phyloP scores from a whole-genome alignment of 352 stramenopile genomes.

The Thraustochytrium sp. region DNA sequence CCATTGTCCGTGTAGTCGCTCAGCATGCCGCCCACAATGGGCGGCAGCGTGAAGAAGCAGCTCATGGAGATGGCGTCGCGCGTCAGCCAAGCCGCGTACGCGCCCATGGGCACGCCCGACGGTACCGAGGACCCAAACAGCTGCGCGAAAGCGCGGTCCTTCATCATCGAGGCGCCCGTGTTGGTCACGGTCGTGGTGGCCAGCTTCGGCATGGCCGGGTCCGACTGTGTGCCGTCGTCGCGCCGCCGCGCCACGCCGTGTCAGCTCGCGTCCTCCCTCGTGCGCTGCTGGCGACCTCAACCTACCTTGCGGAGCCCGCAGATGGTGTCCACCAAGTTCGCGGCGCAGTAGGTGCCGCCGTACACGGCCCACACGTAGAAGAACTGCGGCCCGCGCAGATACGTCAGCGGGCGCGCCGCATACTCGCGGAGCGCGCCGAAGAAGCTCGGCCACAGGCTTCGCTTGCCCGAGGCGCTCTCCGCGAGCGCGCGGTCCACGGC shows the following conservation, averaged over 20 bases:
- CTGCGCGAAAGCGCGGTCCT: constrained; percentile 73
- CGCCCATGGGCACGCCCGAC: constrained; percentile 64
- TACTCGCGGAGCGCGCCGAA: constrained; percentile 59
- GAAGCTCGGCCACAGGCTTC: constrained; percentile 30
- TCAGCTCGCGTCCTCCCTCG: no score
- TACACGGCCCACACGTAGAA: constrained; percentile 75
- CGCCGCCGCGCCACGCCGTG: no score
- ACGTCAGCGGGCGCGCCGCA: constrained; percentile 49
- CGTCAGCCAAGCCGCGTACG: constrained; percentile 68
- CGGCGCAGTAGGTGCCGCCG: constrained; percentile 71
- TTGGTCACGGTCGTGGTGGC: constrained; percentile 72
- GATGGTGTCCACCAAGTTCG: constrained; percentile 68
- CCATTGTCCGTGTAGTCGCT: constrained; percentile 53
- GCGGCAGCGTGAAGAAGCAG: constrained; percentile 72
- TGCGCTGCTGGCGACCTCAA: no score
- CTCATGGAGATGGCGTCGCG: constrained; percentile 70
- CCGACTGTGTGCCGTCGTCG: constrained; percentile 25
- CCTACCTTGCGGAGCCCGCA: constrained; percentile 61
- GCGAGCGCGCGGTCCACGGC: constrained; percentile 77
- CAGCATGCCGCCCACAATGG: constrained; percentile 61
- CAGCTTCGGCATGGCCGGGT: constrained; percentile 77
- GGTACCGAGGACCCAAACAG: constrained; percentile 75
- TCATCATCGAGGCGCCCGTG: constrained; percentile 74
- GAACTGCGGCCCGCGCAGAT: constrained; percentile 68
- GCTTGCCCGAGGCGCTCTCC: constrained; percentile 71